Percentiles rank a stretch among this genome's conserved stretches.
These are phyloP conservation scores for Colletotrichum falcatum DNA, from an alignment of 2,329 filamentous ascomycete species.

Conservation along the genomic window DNA sequence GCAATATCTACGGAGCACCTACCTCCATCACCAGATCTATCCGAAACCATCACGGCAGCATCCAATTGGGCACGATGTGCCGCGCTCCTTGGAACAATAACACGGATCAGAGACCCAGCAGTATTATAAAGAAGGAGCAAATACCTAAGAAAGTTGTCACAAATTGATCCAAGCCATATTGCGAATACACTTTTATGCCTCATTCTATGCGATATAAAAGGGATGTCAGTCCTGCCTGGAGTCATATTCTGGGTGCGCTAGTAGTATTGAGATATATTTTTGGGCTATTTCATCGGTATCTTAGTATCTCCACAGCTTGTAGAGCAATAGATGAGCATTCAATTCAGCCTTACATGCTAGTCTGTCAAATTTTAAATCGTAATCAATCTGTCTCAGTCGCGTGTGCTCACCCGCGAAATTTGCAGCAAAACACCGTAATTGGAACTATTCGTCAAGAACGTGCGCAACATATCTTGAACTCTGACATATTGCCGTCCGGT, in stretches of 20 bases:
- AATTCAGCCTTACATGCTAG: not conserved
- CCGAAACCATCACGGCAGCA: not conserved
- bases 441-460: not conserved
- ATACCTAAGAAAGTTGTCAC: too few species aligned
- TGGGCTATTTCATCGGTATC: not conserved
- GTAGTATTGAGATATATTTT: too few species aligned
- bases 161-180: too few species aligned
- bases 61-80: not conserved
- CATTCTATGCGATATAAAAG: too few species aligned
- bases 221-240: too few species aligned
- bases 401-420: constrained; percentile 2
- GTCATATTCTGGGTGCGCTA: too few species aligned
- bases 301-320: not conserved
- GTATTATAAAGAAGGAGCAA: not conserved
- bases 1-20: rapidly evolving
- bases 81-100: constrained; percentile 11
- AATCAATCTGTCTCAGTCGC: not conserved
- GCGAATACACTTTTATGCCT: too few species aligned
- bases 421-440: not conserved
- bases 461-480: not conserved
- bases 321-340: not conserved
- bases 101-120: not conserved
- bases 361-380: not conserved
- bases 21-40: not conserved
- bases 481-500: not conserved